Base-by-base conservation (phyloP, 176 grass and related monocot species). In the Zea luxurians region DNA sequence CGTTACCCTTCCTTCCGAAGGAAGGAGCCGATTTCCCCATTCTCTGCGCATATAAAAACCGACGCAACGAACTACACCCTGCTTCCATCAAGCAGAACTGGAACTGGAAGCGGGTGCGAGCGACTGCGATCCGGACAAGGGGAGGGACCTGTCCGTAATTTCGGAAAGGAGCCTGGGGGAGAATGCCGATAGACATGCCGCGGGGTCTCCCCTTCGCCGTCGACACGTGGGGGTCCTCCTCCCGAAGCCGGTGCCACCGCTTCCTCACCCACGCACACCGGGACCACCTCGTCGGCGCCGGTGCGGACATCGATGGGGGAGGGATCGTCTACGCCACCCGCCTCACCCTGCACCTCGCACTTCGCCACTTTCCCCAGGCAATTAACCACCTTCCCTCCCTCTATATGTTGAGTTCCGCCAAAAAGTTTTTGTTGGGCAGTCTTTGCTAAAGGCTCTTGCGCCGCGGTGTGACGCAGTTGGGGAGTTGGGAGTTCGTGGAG, bases 141-240 rank as follows among this genome's bases (percentile, higher is more conserved):
- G 68, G 64, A 59, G 68, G 77, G 70, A 41, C 63, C 5, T 4
- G 7, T 35, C 4, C 8, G 55, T 68, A 75, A 86, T 49, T 70
- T 63, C 0, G 0, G 0, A 40, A 71, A 46, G 11, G 8, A 13
- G 0, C 1, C 15, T 0, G 0, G 20, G 81, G 77, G 36, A 82
- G 53, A 77, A 97, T 97, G 93, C 93, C 93, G 82, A 97, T 97
- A 69, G 93, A 97, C 75, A 91, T 97, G 90, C 93, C 93, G 45
- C 78, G 55, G 83, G 90, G 88, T 0, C 84, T 97, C 27, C 88
- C 90, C 65, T 91, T 97, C 91, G 88, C 84, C 41, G 91, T 97
- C 66, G 91, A 97, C 48, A 91, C 88, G 47, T 97, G 90, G 93
- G 89, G 77, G 41, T 61, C 88, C 12, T 78, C 88, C 21, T 81